Evolutionary conservation across 2,329 filamentous ascomycete species (phyloP).

Genomic region (Ceratocystis lukuohia): DNA sequence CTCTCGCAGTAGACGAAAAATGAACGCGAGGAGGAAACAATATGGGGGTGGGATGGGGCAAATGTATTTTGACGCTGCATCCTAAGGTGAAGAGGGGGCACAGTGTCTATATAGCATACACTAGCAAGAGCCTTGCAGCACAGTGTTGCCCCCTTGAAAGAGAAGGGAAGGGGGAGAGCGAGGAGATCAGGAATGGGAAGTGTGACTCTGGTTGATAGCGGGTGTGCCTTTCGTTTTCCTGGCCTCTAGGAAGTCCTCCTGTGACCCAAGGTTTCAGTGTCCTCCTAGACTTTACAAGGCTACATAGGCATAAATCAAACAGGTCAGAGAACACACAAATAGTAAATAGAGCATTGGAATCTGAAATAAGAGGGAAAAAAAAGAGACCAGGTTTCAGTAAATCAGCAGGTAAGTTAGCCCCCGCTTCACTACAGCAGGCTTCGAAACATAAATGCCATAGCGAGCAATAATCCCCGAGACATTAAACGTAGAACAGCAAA

Average conservation of each 20-base stretch:
- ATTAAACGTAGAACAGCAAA: not conserved
- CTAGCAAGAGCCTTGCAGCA: not conserved
- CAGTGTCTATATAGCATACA: not conserved
- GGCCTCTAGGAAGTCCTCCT: not conserved
- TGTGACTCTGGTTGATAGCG: not conserved
- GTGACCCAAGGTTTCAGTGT: not conserved
- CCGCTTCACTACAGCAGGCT: not conserved
- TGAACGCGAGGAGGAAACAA: not conserved
- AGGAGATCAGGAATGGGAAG: no score
- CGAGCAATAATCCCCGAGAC: not conserved
- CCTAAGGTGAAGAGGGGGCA: not conserved
- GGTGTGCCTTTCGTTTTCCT: not conserved
- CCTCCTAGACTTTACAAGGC: not conserved
- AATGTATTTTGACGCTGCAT: not conserved
- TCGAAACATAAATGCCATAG: conserved; percentile 6
- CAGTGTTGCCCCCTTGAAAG: not conserved
- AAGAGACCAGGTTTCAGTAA: not conserved
- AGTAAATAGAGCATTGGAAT: not conserved
- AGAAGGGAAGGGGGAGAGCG: not conserved
- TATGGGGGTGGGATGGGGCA: not conserved
- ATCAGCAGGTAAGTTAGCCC: not conserved
- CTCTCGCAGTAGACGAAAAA: not conserved
- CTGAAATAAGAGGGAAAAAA: not conserved
- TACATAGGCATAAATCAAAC: not conserved
- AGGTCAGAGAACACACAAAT: not conserved